Base-by-base conservation (phyloP, 495 filamentous ascomycete genomes). In the Aspergillus steynii region DNA sequence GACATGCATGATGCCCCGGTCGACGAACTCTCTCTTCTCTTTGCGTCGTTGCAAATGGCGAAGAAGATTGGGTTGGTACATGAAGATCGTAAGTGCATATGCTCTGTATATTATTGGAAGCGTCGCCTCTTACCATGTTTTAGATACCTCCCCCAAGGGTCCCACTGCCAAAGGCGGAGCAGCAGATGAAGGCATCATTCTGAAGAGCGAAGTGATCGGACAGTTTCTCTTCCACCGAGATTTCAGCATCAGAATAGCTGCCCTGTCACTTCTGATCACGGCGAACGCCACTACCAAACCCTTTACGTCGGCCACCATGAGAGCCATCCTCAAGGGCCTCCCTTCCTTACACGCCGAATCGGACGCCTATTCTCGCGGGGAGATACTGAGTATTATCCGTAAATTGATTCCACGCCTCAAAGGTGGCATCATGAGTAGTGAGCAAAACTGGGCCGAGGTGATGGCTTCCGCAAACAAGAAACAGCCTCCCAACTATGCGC, bases 311-410 rank as follows among this genome's bases (percentile, higher is more conserved):
- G 75, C 70, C 48, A 81, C 86, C 0, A 80, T 93, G 2, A 62
- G 64, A n/a, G 79, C 86, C 2, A 80, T 96, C 28, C 74, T 83
- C 46, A 74, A 69, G 47, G 82, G 87, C 42, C 74, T 97, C 0
- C 79, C 84, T 3, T 80, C 85, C 2, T 85, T 96, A 54, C 86
- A 93, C 73, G 83, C 88, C 4, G 92, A 96, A 61, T 86, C 88
- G n/a, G 90, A 96, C 65, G 85, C 94, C 7, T 89, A 92, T 63
- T 83, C 90, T 60, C 84, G 94, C 54, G 86, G 91, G 46, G 90
- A 95, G 61, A 77, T 93, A 2, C 76, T 93, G 55, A 83, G 85
- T 37, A 71, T 86, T 53, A 84, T 87, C 14, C 87, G 85, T 20
- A 84, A 84, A 55, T 81, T 96, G 62, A 82, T 90, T 45, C 81